A percentile compares a stretch with the other conserved stretches of the same genome.
Evolutionary conservation across 768 basidiomycete genomes (phyloP).

Genomic region (Daedalea quercina): DNA sequence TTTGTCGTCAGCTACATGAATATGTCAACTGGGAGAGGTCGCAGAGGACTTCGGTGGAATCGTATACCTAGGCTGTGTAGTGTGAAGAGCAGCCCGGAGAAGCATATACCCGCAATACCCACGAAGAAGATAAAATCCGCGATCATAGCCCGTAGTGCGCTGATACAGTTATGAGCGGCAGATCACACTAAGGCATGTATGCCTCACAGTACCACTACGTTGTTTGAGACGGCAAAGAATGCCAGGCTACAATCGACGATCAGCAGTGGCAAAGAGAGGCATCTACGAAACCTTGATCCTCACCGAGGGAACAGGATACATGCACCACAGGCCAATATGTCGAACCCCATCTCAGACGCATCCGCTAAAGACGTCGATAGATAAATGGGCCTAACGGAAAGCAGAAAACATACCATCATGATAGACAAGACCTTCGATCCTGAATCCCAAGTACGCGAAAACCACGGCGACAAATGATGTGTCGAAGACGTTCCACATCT

Average conservation of each 20-base stretch:
- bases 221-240: conserved; percentile 75
- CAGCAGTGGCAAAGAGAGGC: background rate
- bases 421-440: conserved; percentile 53
- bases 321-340: conserved; percentile 77
- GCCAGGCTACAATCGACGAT: conserved; percentile 43
- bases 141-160: conserved; percentile 79
- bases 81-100: conserved; percentile 67
- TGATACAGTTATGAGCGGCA: conserved; percentile 22
- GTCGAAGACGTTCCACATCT: conserved; percentile 94
- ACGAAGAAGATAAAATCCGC: conserved; percentile 77
- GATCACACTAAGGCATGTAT: background rate
- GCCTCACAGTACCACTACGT: conserved; percentile 59
- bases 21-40: background rate
- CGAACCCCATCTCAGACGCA: conserved; percentile 65
- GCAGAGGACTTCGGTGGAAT: background rate
- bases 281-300: conserved; percentile 4
- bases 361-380: conserved; percentile 23
- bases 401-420: conserved; percentile 38
- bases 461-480: conserved; percentile 68
- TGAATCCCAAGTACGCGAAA: conserved; percentile 56
- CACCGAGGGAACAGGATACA: conserved; percentile 83
- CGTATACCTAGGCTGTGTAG: conserved; percentile 42
- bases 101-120: conserved; percentile 68
- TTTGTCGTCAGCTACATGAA: conserved; percentile 21
- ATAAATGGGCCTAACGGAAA: background rate